These are phyloP conservation scores for Prunus davidiana DNA, from an alignment of 306 rosid species.

Conservation along the genomic window DNA sequence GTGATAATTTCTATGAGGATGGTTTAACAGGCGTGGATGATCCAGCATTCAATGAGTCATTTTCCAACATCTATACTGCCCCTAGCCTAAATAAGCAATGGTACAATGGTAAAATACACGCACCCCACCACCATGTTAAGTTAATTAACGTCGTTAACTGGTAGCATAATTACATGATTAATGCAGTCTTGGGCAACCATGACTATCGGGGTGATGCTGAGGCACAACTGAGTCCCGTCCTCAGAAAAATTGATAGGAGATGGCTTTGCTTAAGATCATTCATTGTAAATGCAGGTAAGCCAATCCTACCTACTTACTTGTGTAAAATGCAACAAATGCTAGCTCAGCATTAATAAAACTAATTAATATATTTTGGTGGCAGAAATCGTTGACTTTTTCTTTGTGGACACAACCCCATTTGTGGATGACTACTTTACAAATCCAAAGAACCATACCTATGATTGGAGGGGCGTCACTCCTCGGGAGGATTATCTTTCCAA, in stretches of 20 bases:
- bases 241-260: constrained; percentile 43
- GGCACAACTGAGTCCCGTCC: constrained; percentile 65
- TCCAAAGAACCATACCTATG: constrained; percentile 48
- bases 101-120: constrained; percentile 42
- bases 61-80: constrained; percentile 60
- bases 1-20: constrained; percentile 57
- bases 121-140: too few relatives aligned
- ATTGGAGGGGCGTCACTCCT: constrained; percentile 63
- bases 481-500: constrained; percentile 44
- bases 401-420: constrained; percentile 80
- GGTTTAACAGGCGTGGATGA: constrained; percentile 53
- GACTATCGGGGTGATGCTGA: constrained; percentile 81
- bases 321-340: background rate
- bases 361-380: background rate
- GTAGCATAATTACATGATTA: background rate
- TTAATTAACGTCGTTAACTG: too few relatives aligned
- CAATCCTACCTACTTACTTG: background rate
- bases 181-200: constrained; percentile 79
- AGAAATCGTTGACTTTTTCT: constrained; percentile 65
- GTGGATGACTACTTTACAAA: constrained; percentile 46
- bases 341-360: background rate
- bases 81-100: constrained; percentile 59
- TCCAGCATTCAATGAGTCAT: constrained; percentile 45
- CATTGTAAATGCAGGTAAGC: constrained; percentile 44
- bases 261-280: constrained; percentile 78